phyloP scores from a whole-genome alignment of 352 stramenopile species.

The Plasmopara halstedii region DNA sequence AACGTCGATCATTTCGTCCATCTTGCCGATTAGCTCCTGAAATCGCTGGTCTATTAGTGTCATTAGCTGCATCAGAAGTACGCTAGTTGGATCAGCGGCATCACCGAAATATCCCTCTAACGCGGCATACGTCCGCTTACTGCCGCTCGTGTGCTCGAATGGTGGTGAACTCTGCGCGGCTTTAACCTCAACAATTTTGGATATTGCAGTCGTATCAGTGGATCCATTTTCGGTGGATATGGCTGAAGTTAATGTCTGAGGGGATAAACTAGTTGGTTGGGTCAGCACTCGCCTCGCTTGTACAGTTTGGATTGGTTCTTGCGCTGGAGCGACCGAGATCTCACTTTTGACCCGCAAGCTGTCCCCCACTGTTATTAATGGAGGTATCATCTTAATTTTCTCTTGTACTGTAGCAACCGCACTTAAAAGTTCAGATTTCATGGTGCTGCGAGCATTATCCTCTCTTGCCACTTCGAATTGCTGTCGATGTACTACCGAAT shows the following conservation, averaged over 20 bases:
- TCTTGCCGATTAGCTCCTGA: conserved; percentile 65
- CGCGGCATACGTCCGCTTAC: conserved; percentile 21
- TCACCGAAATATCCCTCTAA: conserved; percentile 16
- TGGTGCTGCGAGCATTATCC: conserved; percentile 20
- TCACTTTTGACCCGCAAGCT: not conserved
- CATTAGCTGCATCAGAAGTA: conserved; percentile 46
- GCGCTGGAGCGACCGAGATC: conserved; percentile 1
- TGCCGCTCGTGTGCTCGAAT: conserved; percentile 11
- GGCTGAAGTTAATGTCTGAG: conserved; percentile 6
- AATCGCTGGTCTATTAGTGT: conserved; percentile 62
- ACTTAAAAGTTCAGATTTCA: conserved; percentile 7
- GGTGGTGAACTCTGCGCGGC: not conserved
- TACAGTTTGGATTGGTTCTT: conserved; percentile 3
- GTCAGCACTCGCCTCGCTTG: conserved; percentile 10
- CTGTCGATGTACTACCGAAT: conserved; percentile 68
- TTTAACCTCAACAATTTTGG: not conserved
- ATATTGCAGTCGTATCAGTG: not conserved
- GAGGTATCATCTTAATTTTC: not conserved
- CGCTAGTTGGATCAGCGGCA: conserved; percentile 24
- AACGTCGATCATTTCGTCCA: conserved; percentile 68
- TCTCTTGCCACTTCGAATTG: conserved; percentile 71
- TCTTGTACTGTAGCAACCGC: conserved; percentile 1
- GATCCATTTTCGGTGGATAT: not conserved
- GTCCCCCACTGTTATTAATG: conserved; percentile 2
- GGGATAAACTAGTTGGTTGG: conserved; percentile 3